Evolutionary conservation across 2,329 filamentous ascomycete species (phyloP), one percentile per base, ranked within the genome.

Genomic region (Huntiella bhutanensis): DNA sequence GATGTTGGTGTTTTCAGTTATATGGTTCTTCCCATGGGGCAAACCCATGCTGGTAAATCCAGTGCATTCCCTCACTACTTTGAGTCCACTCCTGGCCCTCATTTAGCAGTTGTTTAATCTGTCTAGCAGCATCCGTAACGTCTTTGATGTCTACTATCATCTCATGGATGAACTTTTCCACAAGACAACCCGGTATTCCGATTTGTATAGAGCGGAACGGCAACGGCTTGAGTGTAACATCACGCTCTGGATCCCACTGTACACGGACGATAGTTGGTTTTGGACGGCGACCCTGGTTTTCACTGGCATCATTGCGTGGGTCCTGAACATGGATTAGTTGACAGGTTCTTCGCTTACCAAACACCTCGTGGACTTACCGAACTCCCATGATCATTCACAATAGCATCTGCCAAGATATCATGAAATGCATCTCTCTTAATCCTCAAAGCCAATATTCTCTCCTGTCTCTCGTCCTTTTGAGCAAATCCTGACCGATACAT

Each of bases 181-280:
- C 65, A 44, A 73, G 52, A 1, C 55, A 56, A 2, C 58, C 63
- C 1, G 68, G 65, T n/a, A 78, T 66, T 1, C 74, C 74, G 51
- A 78, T 70, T 61, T 79, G 74, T 28, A 79, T 72, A 54, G 71
- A 75, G 37, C 74, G 60, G 54, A 71, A 66, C 5, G 53, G 56
- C 44, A 76, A 51, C 51, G 59, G 62, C 8, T 56, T 64, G 8
- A 77, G 55, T 33, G 56, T 55, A 1, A 66, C 56, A 17, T 62
- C 61, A 15, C 75, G 55, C 54, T 79, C 75, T 0, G 75, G 75
- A 56, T 79, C 75, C 75, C 75, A 80, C 55, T 78, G 74, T 5
- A 77, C 63, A n/a, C 67, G 63, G 0, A 77, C 71, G n/a, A 37
- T 33, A 13, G 13, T 43, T 43, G 32, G 41, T 43, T 11, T 43